Evolutionary conservation across 768 basidiomycete species (phyloP), one percentile per base, ranked within the genome.

Genomic region (Mycena latifolia): DNA sequence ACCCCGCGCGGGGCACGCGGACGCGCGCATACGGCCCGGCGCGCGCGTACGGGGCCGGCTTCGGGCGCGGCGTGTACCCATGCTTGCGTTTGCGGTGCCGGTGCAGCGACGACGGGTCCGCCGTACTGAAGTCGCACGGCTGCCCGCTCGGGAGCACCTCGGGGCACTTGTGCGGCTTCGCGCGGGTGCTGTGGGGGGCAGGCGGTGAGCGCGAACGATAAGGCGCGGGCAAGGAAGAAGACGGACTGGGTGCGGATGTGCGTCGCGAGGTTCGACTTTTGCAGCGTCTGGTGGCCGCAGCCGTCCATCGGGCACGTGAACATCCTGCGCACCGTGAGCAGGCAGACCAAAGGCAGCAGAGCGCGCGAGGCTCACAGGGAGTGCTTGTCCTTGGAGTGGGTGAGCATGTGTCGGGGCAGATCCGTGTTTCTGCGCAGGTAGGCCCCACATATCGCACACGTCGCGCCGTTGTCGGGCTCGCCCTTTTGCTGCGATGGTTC

Each of bases 171-270:
- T 70, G 62, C 10, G 69, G 69, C 61, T 70, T 70, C 22, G 61
- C 69, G 33, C 69, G 65, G 18, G 69, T 70, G 58, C 69, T 70
- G 43, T 1, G 55, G 54, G 24, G 25, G 35, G n/a, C n/a, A n/a
- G n/a, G n/a, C 1, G 29, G 33, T 39, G 22, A 14, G 35, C 29
- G 29, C 1, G 37, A 17, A 33, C 5, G 22, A 22, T 18, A 14
- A 48, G 3, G 45, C 45, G 9, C 3, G 25, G 18, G 17, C 10
- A 20, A 20, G 18, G 28, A 45, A 48, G 25, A 25, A 24, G 20
- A 76, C 78, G 64, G 54, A 78, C 78, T 80, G 79, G 3, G 55
- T 71, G 10, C 74, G 75, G 18, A 72, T 18, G 27, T 79, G 78
- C 0, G 71, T 75, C 0, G 41, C n/a, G 0, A 79, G 22, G 31